phyloP scores from a whole-genome alignment of 2,329 filamentous ascomycete species.

The Metarhizium brunneum region DNA sequence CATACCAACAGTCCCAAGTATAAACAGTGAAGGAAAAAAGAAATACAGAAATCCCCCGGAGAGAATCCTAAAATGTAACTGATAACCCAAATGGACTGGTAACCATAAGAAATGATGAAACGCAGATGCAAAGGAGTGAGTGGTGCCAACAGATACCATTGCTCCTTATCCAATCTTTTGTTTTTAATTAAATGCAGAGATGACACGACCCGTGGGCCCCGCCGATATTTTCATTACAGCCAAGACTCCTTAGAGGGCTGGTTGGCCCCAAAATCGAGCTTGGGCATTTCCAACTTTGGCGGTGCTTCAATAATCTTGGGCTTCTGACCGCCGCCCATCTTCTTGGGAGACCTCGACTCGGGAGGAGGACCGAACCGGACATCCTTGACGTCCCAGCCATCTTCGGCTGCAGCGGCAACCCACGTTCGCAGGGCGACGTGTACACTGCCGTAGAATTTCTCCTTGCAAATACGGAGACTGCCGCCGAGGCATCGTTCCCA shows the following conservation, averaged over 20 bases:
- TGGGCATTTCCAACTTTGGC: constrained; percentile 53
- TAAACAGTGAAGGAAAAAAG: constrained; percentile 12
- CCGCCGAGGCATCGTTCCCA: constrained; percentile 86
- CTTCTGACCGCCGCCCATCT: constrained; percentile 23
- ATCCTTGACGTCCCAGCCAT: constrained; percentile 76
- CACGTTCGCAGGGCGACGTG: constrained; percentile 84
- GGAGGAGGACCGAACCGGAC: constrained; percentile 62
- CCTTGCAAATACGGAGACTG: constrained; percentile 83
- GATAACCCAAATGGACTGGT: constrained; percentile 3
- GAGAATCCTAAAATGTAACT: constrained; percentile 5
- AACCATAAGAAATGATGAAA: constrained; percentile 3
- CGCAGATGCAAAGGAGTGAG: constrained; percentile 5
- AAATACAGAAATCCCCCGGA: constrained; percentile 9
- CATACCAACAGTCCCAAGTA: constrained; percentile 12
- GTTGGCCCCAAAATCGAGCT: constrained; percentile 39
- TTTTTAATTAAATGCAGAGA: background rate
- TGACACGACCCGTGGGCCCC: background rate
- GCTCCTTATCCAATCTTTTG: background rate
- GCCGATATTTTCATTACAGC: constrained; percentile 12
- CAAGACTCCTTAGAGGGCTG: constrained; percentile 21
- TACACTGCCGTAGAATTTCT: constrained; percentile 91
- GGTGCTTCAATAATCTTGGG: constrained; percentile 41
- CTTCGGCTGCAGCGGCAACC: constrained; percentile 78
- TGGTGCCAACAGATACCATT: background rate
- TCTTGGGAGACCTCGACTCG: constrained; percentile 22